Evolutionary conservation across 129 eudicot genomes (phyloP).

Genomic region (Pseudognaphalium luteoalbum): DNA sequence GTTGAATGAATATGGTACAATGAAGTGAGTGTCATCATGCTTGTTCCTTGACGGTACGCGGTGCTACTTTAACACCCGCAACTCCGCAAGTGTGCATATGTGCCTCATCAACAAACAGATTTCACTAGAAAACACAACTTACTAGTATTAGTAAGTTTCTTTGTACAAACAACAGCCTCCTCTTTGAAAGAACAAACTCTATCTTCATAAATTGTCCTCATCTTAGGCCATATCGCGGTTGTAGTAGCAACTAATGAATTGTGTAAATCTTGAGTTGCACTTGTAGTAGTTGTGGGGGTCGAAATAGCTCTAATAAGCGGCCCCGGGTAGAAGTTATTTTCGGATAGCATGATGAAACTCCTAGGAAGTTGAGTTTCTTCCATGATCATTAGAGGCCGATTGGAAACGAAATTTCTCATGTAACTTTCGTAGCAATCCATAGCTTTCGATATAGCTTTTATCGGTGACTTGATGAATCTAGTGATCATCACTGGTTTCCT

Average conservation of each 20-base stretch:
- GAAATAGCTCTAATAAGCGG: not conserved
- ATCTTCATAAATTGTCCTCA: not conserved
- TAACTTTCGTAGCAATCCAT: conserved; percentile 13
- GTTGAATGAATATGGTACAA: not conserved
- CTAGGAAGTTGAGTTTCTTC: conserved; percentile 1
- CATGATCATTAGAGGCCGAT: not conserved
- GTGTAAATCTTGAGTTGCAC: not conserved
- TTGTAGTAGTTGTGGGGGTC: not conserved
- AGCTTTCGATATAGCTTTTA: conserved; percentile 21
- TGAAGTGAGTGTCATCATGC: too few relatives aligned
- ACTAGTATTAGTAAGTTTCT: not conserved
- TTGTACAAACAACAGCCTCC: not conserved
- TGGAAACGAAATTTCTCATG: conserved; percentile 18
- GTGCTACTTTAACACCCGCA: not conserved
- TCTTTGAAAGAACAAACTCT: not conserved
- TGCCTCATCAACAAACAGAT: not conserved
- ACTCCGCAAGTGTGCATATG: not conserved
- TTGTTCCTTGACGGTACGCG: too few relatives aligned
- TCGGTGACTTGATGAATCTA: conserved; percentile 26
- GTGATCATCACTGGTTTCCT: not conserved
- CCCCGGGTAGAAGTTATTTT: not conserved
- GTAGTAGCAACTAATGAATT: not conserved
- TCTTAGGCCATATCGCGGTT: not conserved
- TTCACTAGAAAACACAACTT: not conserved
- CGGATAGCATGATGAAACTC: not conserved